A percentile compares a stretch with the other conserved stretches of the same genome.
phyloP scores from a whole-genome alignment of 805 yeast species.

The Vanderwaltozyma polyspora region DNA sequence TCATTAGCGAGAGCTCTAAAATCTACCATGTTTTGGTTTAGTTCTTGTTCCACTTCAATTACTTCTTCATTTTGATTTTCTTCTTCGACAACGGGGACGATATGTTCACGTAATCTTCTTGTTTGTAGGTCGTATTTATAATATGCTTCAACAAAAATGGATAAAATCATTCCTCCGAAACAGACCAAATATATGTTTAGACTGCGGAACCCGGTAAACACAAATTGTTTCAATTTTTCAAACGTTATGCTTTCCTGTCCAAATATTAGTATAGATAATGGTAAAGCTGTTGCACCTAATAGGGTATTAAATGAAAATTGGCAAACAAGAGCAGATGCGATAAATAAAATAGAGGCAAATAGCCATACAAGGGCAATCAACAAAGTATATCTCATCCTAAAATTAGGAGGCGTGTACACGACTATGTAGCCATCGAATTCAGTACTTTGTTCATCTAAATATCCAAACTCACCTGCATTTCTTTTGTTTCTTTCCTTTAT shows the following conservation, averaged over 20 bases:
- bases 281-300: conserved; percentile 4
- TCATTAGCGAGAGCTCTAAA: no score
- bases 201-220: conserved; percentile 4
- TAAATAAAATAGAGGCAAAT: conserved; percentile 30
- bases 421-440: conserved; percentile 44
- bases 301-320: conserved; percentile 12
- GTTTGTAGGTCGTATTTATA: conserved; percentile 9
- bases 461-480: conserved; percentile 34
- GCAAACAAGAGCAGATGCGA: conserved; percentile 11
- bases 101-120: conserved; percentile 12
- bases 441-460: conserved; percentile 32
- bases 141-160: conserved; percentile 11
- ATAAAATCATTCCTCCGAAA: conserved; percentile 9
- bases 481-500: conserved; percentile 28
- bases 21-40: no score
- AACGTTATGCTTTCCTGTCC: neutral
- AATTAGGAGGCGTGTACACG: conserved; percentile 80
- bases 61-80: no score
- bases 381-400: conserved; percentile 43
- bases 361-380: conserved; percentile 34
- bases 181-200: conserved; percentile 14
- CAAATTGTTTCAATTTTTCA: neutral
- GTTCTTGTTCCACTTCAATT: no score
- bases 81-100: no score
- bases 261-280: conserved; percentile 2